Evolutionary conservation across 352 stramenopile species (phyloP).

Genomic region (Phytophthora pinifolia): DNA sequence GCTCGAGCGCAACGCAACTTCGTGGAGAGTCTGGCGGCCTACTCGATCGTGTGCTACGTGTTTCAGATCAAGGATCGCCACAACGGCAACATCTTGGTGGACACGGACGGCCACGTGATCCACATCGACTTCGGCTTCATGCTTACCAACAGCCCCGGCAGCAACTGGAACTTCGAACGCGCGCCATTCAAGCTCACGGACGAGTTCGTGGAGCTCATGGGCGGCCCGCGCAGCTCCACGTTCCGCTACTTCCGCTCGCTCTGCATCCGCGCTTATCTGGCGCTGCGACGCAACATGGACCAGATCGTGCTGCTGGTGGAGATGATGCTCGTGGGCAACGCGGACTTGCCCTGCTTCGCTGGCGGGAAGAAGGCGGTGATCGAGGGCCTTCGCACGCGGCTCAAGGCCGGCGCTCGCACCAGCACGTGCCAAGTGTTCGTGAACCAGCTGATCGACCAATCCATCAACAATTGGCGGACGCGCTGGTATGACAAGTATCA

Average conservation of each 20-base stretch:
- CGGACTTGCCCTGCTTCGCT: slow-evolving; percentile 80
- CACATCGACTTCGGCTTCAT: slow-evolving; percentile 99
- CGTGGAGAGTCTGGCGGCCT: slow-evolving; percentile 93
- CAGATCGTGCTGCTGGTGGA: slow-evolving; percentile 96
- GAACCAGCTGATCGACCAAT: slow-evolving; percentile 86
- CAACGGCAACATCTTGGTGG: slow-evolving; percentile 99
- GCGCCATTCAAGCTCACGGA: slow-evolving; percentile 97
- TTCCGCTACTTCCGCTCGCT: slow-evolving; percentile 96
- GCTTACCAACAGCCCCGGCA: slow-evolving; percentile 93
- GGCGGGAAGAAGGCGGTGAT: slow-evolving; percentile 82
- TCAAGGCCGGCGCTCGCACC: slow-evolving; percentile 81
- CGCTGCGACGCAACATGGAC: slow-evolving; percentile 92
- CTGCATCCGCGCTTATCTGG: slow-evolving; percentile 95
- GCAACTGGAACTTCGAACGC: slow-evolving; percentile 96
- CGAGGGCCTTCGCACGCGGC: slow-evolving; percentile 67
- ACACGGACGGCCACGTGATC: slow-evolving; percentile 96
- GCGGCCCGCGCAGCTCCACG: slow-evolving; percentile 87
- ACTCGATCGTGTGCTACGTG: slow-evolving; percentile 98
- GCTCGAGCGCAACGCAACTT: slow-evolving; percentile 87
- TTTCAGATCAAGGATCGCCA: slow-evolving; percentile 99
- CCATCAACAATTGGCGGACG: slow-evolving; percentile 89
- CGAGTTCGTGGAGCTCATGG: slow-evolving; percentile 96
- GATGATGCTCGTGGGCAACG: slow-evolving; percentile 94
- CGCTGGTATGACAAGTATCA: slow-evolving; percentile 93
- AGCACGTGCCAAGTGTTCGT: slow-evolving; percentile 83